Evolutionary conservation across 768 basidiomycete genomes (phyloP), one percentile per base, ranked within the genome.

Genomic region (Gymnopilus junonius): DNA sequence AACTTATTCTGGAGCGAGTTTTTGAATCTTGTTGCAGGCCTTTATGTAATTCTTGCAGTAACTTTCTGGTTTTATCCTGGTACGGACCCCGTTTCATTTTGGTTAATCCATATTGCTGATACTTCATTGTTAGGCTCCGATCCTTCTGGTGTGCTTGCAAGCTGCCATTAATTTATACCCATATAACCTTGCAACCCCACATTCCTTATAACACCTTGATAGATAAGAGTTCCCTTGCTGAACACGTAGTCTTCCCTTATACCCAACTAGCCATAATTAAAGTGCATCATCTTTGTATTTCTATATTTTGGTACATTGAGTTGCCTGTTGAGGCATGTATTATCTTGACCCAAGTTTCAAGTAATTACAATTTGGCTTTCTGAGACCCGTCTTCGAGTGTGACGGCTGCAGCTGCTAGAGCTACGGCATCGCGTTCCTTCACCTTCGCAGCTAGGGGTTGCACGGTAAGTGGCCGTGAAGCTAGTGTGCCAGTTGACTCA

Each of bases 401-500:
- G 0, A 85, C 97, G 8, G 92, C 95, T 0, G 95, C 94, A 1
- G 88, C 87, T 4, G 91, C 82, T 51, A 99, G 76, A 17, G 92
- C 94, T 0, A 83, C 77, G 0, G 87, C 76, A 51, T 86, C 82
- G 31, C 94, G 82, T 73, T 97, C 96, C 77, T 97, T 97, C 35
- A 93, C 92, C 76, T 94, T 97, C 25, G 89, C 86, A 55, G 79
- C 96, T 98, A 71, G 7, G 37, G 17, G 29, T 17, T 2, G 34
- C 15, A 39, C 21, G 23, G 48, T 21, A 17, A 59, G 46, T 20
- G 8, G 29, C 2, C 21, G 12, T 21, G 5, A n/a, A 42, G 7
- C 12, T 25, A 11, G 6, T 8, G 5, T 1, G 29, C 25, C 11
- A 21, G 29, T 61, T 42, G n/a, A 84, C 94, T 73, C 69, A 97